Conservation (phyloP, 2,329 filamentous ascomycete genomes). For the Epichloe glyceriae region DNA sequence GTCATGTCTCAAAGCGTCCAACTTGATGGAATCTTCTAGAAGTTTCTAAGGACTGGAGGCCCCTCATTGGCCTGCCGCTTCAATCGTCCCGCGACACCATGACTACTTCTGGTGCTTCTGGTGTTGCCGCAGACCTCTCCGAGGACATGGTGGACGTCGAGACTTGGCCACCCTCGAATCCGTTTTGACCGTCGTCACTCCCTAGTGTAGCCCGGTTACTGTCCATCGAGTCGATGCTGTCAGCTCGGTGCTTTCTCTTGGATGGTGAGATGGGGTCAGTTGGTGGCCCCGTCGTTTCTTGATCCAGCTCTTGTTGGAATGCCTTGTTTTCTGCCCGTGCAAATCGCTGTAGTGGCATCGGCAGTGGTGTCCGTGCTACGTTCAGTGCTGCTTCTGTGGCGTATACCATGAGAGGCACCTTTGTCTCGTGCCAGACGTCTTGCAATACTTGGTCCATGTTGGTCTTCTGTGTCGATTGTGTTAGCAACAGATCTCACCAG, state of each 20-base stretch:
- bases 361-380: constrained; percentile 21
- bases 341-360: constrained; percentile 30
- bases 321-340: constrained; percentile 37
- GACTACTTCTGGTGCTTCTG: neutral
- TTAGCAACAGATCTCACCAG: neutral
- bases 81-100: constrained; percentile 6
- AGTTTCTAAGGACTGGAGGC: constrained; percentile 13
- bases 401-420: constrained; percentile 37
- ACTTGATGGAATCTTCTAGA: constrained; percentile 19
- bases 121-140: constrained; percentile 7
- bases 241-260: constrained; percentile 32
- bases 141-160: neutral
- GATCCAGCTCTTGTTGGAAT: constrained; percentile 36
- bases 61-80: neutral
- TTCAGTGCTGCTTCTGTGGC: constrained; percentile 37
- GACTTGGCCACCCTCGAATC: constrained; percentile 16
- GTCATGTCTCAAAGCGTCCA: neutral
- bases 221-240: constrained; percentile 33
- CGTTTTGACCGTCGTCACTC: constrained; percentile 22
- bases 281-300: constrained; percentile 16
- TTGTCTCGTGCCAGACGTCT: constrained; percentile 34
- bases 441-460: constrained; percentile 30
- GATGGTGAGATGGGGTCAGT: constrained; percentile 31
- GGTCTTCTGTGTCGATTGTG: constrained; percentile 30
- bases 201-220: constrained; percentile 32